Evolutionary conservation across 169 alveolate genomes (phyloP), one percentile per base, ranked within the genome.

Genomic region (Plasmodium falciparum): DNA sequence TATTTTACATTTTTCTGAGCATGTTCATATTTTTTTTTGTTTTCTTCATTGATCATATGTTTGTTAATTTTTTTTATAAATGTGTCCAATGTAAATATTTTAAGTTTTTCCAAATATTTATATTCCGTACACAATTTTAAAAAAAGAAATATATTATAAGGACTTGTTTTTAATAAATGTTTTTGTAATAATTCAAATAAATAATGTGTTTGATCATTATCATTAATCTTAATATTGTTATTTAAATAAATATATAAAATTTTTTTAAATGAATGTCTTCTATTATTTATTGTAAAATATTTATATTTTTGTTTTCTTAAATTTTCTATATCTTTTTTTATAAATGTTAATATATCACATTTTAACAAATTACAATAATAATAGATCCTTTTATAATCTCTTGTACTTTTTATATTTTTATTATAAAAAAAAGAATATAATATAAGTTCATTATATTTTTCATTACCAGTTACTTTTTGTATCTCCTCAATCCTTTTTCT

Each of bases 191-290:
- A 56, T 15, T 6, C 2, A 8, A 56, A 33, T 33, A 33, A 6
- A 33, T 5, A 33, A 17, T 63, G 61, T 11, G 67, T 56, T 49
- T 43, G 49, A 3, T 43, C 15, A 13, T 54, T 26, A 11, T 43
- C 33, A 7, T n/a, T 24, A 15, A 4, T 20, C 33, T 29, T 45
- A 20, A 24, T 59, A 24, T 22, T 33, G 2, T 54, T 5, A 69
- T 33, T 20, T 43, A 80, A 54, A 29, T 62, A 69, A 11, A 54
- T 24, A 6, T 15, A 54, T 9, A 80, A 15, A 22, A 80, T 12
- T 26, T 69, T 80, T 54, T 67, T 80, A 69, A 80, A 54, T 17
- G 63, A n/a, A n/a, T 58, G 80, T 58, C 54, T 80, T 56, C 90
- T 69, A 29, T 80, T 80, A 9, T 49, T 73, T 54, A 58, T 20